Percentiles rank a stretch among this genome's conserved stretches.
Conservation (phyloP, 345 rosid species). For the Psidium guajava region DNA sequence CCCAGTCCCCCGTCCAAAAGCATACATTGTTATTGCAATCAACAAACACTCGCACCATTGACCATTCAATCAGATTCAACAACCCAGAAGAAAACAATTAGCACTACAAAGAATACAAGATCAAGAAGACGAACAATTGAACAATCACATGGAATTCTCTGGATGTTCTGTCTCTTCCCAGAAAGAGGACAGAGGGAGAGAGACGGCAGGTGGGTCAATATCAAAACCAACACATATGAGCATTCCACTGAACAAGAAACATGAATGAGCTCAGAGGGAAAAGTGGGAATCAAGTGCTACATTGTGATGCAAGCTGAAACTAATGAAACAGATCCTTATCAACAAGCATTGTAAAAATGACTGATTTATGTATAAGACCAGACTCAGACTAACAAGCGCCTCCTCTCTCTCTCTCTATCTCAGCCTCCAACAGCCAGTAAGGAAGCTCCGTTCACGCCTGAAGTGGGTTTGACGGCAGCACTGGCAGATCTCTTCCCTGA, state of each 20-base stretch:
- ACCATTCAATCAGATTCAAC: not conserved
- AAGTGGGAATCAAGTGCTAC: not conserved
- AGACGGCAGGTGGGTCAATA: not conserved
- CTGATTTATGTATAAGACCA: not conserved
- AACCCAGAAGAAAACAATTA: not conserved
- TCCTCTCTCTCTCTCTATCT: not conserved
- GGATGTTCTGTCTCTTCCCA: not conserved
- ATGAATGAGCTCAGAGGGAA: not conserved
- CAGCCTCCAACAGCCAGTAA: not conserved
- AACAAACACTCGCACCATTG: not conserved
- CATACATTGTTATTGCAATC: not conserved
- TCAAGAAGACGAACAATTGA: not conserved
- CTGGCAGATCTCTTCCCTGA: constrained; percentile 5
- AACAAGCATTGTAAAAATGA: not conserved
- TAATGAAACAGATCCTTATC: not conserved
- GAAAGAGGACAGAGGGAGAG: not conserved
- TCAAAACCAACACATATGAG: not conserved
- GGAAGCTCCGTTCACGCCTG: constrained; percentile 21
- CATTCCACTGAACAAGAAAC: not conserved
- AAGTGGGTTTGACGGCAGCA: not conserved
- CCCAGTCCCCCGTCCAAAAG: not conserved
- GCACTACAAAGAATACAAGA: not conserved
- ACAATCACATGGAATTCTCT: not conserved
- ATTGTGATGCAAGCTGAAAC: not conserved
- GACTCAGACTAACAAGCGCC: not conserved